These are phyloP conservation scores for Daldinia bambusicola DNA, from an alignment of 495 filamentous ascomycete species.

Conservation along the genomic window DNA sequence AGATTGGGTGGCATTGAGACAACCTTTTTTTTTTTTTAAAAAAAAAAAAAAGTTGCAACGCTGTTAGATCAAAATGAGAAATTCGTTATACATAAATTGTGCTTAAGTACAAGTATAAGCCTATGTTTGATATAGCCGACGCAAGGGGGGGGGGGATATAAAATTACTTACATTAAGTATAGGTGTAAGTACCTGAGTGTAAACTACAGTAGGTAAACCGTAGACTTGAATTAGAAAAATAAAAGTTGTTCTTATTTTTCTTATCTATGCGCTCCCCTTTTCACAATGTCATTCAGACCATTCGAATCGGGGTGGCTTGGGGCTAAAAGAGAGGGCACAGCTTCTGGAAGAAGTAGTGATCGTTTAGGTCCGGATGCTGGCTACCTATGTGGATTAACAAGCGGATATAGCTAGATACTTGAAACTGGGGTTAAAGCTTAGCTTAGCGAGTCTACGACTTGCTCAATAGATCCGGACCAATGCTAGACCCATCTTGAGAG, in stretches of 20 bases:
- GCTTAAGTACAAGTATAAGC: constrained; percentile 1
- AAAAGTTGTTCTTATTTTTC: too few relatives aligned
- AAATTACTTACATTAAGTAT: too few relatives aligned
- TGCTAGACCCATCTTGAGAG: constrained; percentile 18
- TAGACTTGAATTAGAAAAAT: too few relatives aligned
- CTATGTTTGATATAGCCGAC: too few relatives aligned
- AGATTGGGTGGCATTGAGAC: constrained; percentile 23
- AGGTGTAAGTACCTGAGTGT: too few relatives aligned
- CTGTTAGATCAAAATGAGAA: background rate
- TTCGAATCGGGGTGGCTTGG: constrained; percentile 27
- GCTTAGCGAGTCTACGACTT: background rate
- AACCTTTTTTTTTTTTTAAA: too few relatives aligned
- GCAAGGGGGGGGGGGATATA: too few relatives aligned
- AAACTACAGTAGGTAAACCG: too few relatives aligned
- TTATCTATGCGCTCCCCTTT: too few relatives aligned
- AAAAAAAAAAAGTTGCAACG: background rate
- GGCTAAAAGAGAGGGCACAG: constrained; percentile 23
- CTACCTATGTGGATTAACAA: constrained; percentile 19
- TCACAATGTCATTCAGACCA: background rate
- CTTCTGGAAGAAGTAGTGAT: constrained; percentile 40
- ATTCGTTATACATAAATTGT: background rate
- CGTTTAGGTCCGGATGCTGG: constrained; percentile 20
- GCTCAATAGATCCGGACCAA: constrained; percentile 33
- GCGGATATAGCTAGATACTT: constrained; percentile 7
- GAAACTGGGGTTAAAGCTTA: constrained; percentile 31